Percentiles rank a stretch among this genome's conserved stretches.
These are phyloP conservation scores for Leccinum ochraceum DNA, from an alignment of 768 basidiomycete genomes.

Conservation along the genomic window DNA sequence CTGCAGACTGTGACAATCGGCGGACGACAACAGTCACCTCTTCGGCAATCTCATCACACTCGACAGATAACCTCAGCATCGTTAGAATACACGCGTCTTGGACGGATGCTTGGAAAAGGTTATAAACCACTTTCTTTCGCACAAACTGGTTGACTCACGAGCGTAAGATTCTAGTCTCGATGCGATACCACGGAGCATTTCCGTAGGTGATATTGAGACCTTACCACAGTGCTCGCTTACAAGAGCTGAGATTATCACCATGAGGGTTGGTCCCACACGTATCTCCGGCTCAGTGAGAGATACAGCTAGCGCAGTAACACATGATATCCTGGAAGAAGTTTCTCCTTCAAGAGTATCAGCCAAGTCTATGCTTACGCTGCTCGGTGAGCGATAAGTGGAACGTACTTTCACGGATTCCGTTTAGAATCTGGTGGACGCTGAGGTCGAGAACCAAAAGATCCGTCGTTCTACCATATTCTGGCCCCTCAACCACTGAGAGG, in stretches of 20 bases:
- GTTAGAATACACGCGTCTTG: constrained; percentile 73
- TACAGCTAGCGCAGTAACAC: constrained; percentile 46
- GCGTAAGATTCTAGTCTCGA: constrained; percentile 40
- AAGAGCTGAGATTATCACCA: constrained; percentile 69
- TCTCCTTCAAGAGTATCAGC: constrained; percentile 37
- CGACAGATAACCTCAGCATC: constrained; percentile 66
- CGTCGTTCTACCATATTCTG: constrained; percentile 25
- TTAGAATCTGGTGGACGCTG: constrained; percentile 57
- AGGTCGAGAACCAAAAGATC: constrained; percentile 50
- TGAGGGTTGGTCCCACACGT: constrained; percentile 54
- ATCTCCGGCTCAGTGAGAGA: constrained; percentile 41
- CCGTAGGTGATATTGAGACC: constrained; percentile 49
- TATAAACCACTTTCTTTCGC: constrained; percentile 7
- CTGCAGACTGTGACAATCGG: constrained; percentile 43
- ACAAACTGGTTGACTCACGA: constrained; percentile 40
- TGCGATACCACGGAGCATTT: constrained; percentile 49
- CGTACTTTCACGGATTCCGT: constrained; percentile 52
- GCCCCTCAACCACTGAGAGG: constrained; percentile 41
- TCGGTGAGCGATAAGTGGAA: not conserved
- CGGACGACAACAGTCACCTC: constrained; percentile 45
- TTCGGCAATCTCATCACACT: constrained; percentile 55
- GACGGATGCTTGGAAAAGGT: constrained; percentile 51
- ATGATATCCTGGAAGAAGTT: constrained; percentile 42
- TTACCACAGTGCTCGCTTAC: constrained; percentile 60
- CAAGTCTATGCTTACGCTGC: not conserved